Evolutionary conservation across 2,329 filamentous ascomycete species (phyloP).

Genomic region (Aspergillus clavatus): DNA sequence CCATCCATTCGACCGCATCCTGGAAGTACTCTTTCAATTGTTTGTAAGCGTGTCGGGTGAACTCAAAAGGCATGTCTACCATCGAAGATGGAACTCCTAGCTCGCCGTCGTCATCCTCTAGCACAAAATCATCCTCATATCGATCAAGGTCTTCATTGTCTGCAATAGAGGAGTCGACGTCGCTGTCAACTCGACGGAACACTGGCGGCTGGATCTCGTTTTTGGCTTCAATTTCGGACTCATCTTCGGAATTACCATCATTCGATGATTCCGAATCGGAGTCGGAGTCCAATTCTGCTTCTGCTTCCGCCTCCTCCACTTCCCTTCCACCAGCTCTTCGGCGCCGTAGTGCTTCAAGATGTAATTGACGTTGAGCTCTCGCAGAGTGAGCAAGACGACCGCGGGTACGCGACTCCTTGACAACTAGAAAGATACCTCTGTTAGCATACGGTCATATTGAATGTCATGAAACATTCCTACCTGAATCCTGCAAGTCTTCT

Average conservation of each 20-base stretch:
- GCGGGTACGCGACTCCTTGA: constrained; percentile 39
- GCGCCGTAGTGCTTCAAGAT: constrained; percentile 41
- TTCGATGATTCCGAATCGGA: constrained; percentile 2
- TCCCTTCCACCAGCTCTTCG: constrained; percentile 40
- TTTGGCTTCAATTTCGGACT: constrained; percentile 13
- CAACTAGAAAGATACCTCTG: constrained; percentile 19
- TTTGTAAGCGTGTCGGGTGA: constrained; percentile 61
- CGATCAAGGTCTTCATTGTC: constrained; percentile 47
- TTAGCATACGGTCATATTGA: neutral
- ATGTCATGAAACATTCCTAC: constrained; percentile 17
- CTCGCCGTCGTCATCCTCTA: constrained; percentile 56
- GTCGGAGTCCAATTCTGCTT: neutral
- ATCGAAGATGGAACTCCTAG: constrained; percentile 52
- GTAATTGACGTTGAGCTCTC: constrained; percentile 35
- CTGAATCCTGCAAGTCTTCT: constrained; percentile 42
- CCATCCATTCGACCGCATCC: constrained; percentile 72
- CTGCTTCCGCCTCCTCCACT: constrained; percentile 13
- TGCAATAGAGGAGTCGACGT: constrained; percentile 25
- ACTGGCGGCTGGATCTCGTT: constrained; percentile 15
- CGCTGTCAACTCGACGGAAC: constrained; percentile 24
- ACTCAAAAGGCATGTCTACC: constrained; percentile 61
- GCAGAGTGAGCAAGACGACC: constrained; percentile 37
- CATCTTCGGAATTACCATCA: constrained; percentile 17
- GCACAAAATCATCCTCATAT: constrained; percentile 61
- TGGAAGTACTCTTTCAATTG: constrained; percentile 69